Evolutionary conservation across 352 stramenopile species (phyloP), one percentile per base, ranked within the genome.

Genomic region (Phytopythium helicoides): DNA sequence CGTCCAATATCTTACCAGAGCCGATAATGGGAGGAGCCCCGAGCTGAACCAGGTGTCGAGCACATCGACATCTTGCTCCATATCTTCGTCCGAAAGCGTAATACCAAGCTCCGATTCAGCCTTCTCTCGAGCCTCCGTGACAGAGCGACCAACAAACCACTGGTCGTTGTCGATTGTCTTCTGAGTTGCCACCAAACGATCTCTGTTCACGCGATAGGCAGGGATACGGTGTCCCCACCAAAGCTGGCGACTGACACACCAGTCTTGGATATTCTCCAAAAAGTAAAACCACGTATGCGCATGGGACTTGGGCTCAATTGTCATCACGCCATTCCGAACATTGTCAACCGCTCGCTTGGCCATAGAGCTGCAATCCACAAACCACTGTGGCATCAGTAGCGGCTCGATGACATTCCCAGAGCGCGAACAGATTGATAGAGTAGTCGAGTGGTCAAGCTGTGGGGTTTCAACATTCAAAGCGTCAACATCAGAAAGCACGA

Each of bases 171-270:
- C 36, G 42, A 70, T 58, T 15, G 51, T 48, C 31, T 73, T 75
- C 16, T 62, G 28, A 33, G 33, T 18, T 22, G 46, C 28, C 34
- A 22, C 33, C 46, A 52, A 12, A 12, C 46, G 28, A 57, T 90
- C 76, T 46, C 64, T 71, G 47, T 71, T 89, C 57, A 97, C 28
- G 52, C 91, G 82, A 77, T 98, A 99, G 9, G 98, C 98, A 8
- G 97, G 98, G 54, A 99, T 99, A 41, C 98, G 96, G 71, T 99
- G 98, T 23, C 98, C 98, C 97, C 97, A 99, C 97, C 97, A 99
- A 2, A 99, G 83, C 71, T 99, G 97, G 15, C 97, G 90, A 66
- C 92, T 98, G 41, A 99, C 81, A 59, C 97, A 99, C 97, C 97
- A 99, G 75, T 99, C 96, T 25, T 96, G 89, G 62, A 99, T 99